These are phyloP conservation scores for Claviceps purpurea DNA, from an alignment of 2,329 filamentous ascomycete species.

Conservation along the genomic window DNA sequence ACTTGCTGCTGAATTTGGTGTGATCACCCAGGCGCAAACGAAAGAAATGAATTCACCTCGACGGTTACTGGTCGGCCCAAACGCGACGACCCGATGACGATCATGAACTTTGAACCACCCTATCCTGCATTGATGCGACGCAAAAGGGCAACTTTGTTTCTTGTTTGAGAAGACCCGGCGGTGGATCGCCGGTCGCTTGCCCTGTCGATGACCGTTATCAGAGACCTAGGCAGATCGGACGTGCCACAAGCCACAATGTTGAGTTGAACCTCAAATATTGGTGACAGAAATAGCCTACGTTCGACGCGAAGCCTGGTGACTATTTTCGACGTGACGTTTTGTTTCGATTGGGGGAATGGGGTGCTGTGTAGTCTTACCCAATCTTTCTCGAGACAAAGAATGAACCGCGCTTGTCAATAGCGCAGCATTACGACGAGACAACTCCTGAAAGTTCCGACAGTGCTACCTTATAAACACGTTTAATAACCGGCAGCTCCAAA, in stretches of 20 bases:
- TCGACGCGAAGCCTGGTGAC: too few relatives aligned
- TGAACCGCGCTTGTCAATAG: neutral
- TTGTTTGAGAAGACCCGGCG: neutral
- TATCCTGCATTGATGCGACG: neutral
- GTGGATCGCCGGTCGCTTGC: neutral
- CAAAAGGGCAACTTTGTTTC: neutral
- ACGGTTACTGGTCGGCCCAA: neutral
- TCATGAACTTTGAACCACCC: too few relatives aligned
- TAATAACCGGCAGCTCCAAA: neutral
- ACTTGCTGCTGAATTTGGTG: neutral
- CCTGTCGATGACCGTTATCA: neutral
- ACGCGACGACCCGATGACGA: neutral
- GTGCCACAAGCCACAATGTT: neutral
- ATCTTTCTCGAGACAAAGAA: neutral
- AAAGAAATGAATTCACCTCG: slow-evolving; percentile 2
- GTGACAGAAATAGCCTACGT: too few relatives aligned
- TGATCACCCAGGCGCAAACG: slow-evolving; percentile 3
- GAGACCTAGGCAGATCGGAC: neutral
- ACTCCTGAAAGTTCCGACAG: neutral
- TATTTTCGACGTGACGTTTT: too few relatives aligned
- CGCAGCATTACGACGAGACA: neutral
- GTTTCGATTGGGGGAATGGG: neutral
- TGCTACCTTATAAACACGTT: neutral
- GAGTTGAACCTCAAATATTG: too few relatives aligned
- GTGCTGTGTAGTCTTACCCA: neutral